Base-by-base conservation (phyloP, 1,284 basidiomycete genomes). In the Tilletia horrida region DNA sequence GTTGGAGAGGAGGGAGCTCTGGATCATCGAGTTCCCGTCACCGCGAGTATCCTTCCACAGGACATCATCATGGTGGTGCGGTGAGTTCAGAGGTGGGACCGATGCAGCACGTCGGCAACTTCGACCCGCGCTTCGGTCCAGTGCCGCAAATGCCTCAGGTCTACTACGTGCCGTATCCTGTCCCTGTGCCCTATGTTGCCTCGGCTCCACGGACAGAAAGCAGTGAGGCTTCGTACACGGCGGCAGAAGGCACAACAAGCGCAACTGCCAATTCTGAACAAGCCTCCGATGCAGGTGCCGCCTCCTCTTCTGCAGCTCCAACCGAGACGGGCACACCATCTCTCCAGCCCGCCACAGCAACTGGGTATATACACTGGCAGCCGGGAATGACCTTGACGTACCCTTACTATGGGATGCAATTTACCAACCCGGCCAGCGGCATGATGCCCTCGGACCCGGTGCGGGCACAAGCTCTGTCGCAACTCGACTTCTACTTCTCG, bases 401-500 rank as follows among this genome's bases (percentile, higher is more conserved):
- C 23, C 21, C 50, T 6, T 52, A 25, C 50, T 52, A 25, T 25
- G 31, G 31, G n/a, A 27, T 55, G 50, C 21, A 31, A 13, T 9
- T 29, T 27, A 31, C 55, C 4, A 25, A 3, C 21, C 44, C 44
- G 42, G 31, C 42, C 44, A 50, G 62, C 0, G 45, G 61, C 3
- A 55, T 75, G 0, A 66, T 67, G 2, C 55, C 70, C 9, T 29
- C 66, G 16, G 71, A 70, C 0, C 74, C 71, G 44, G 43, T 81
- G 21, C 55, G 55, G 3, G 55, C 55, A 14, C 55, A 59, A 35
- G 55, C 55, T 16, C 64, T 80, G n/a, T 23, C 25, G 1, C 80
- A 81, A 69, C 67, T 80, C 31, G 80, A 81, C 61, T 81, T 79
- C 57, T 81, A 81, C 65, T 80, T 81, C 65, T 77, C 75, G 2